A percentile compares a stretch with the other conserved stretches of the same genome.
These are phyloP conservation scores for Plectosphaerella plurivora DNA, from an alignment of 2,329 filamentous ascomycete genomes.

Conservation along the genomic window DNA sequence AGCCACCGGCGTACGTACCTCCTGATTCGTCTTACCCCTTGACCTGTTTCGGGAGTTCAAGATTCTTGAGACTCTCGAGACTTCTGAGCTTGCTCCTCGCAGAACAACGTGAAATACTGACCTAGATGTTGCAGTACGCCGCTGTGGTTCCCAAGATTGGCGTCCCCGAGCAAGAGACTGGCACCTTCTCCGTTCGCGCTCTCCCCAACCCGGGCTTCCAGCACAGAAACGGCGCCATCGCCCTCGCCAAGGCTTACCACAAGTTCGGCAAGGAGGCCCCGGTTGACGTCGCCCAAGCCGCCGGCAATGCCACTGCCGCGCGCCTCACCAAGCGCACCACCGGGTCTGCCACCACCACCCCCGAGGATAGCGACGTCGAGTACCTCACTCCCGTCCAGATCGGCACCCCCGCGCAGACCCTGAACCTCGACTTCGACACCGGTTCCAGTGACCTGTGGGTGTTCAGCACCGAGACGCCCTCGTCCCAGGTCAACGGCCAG, in stretches of 20 bases:
- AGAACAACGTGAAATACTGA: too few relatives aligned
- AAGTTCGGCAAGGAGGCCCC: conserved; percentile 31
- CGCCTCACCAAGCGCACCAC: conserved; percentile 17
- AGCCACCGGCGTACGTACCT: not conserved
- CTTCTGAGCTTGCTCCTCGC: too few relatives aligned
- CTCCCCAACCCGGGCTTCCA: not conserved
- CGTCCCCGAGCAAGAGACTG: not conserved
- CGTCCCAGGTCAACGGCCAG: conserved; percentile 18
- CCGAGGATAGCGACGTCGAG: conserved; percentile 26
- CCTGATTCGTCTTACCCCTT: too few relatives aligned
- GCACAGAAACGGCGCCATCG: conserved; percentile 21
- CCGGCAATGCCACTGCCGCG: conserved; percentile 14
- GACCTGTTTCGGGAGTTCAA: too few relatives aligned
- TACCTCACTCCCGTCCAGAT: conserved; percentile 35
- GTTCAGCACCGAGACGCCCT: conserved; percentile 22
- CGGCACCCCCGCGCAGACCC: conserved; percentile 36
- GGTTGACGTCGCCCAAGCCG: conserved; percentile 18
- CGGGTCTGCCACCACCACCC: conserved; percentile 22
- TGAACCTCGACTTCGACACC: conserved; percentile 41
- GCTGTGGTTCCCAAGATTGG: not conserved
- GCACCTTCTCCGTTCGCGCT: not conserved
- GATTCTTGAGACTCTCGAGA: too few relatives aligned
- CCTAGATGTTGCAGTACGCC: not conserved
- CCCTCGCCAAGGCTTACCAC: conserved; percentile 29
- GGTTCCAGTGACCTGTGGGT: conserved; percentile 38